Percentiles rank a stretch among this genome's conserved stretches.
These are phyloP conservation scores for Candida rishiriensis DNA, from an alignment of 805 yeast genomes.

Conservation along the genomic window DNA sequence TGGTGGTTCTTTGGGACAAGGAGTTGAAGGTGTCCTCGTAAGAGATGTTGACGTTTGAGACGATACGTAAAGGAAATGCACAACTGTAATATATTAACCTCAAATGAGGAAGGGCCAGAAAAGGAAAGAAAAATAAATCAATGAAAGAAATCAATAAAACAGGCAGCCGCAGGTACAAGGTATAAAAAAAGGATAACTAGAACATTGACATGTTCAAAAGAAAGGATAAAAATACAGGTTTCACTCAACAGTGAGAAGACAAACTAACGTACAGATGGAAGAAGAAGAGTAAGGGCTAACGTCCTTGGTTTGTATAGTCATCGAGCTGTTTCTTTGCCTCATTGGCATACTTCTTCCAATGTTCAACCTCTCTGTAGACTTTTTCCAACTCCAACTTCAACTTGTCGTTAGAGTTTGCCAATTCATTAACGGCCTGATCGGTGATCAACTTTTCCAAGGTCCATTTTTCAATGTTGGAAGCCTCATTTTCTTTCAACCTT, in stretches of 20 bases:
- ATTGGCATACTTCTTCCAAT: constrained; percentile 54
- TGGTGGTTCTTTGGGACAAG: constrained; percentile 56
- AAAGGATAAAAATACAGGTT: too few species aligned
- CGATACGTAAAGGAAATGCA: not conserved
- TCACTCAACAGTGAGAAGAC: too few species aligned
- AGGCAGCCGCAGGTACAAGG: too few species aligned
- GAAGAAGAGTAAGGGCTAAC: constrained; percentile 1
- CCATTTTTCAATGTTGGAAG: constrained; percentile 88
- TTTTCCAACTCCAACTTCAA: constrained; percentile 83
- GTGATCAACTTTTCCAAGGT: constrained; percentile 87
- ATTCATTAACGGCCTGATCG: constrained; percentile 86
- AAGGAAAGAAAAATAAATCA: not conserved
- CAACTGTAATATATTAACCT: not conserved
- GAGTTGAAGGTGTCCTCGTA: constrained; percentile 58
- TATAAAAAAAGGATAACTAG: too few species aligned
- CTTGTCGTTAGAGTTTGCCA: constrained; percentile 80
- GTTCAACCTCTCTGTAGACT: constrained; percentile 89
- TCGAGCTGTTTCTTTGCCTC: constrained; percentile 13
- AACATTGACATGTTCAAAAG: too few species aligned
- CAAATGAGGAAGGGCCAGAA: not conserved
- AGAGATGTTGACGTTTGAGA: constrained; percentile 47
- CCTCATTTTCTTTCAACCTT: constrained; percentile 85
- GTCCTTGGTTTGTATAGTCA: constrained; percentile 5
- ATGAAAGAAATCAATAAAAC: constrained; percentile 1
- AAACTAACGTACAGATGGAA: too few species aligned